Evolutionary conservation across 2,329 filamentous ascomycete species (phyloP).

Genomic region (Aspergillus japonicus): DNA sequence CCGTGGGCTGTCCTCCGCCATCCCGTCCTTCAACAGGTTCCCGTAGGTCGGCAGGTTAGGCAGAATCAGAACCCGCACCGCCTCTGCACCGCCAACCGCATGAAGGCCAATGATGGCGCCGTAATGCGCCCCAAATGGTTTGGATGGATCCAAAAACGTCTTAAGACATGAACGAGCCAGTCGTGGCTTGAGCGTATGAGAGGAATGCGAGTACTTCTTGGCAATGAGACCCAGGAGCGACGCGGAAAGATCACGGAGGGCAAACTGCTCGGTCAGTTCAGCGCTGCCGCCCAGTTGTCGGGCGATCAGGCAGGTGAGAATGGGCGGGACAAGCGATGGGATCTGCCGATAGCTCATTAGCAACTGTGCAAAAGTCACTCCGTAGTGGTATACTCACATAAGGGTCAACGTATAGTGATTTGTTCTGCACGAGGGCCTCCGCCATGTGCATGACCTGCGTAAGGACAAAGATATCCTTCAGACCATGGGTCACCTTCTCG

Average conservation of each 20-base stretch:
- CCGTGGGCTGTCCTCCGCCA: constrained; percentile 50
- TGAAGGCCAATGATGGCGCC: constrained; percentile 80
- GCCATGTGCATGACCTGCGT: constrained; percentile 91
- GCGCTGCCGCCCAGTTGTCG: constrained; percentile 68
- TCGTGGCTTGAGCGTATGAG: constrained; percentile 78
- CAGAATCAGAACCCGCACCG: constrained; percentile 62
- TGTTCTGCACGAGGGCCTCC: constrained; percentile 79
- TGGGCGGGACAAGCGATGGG: constrained; percentile 73
- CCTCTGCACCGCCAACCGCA: constrained; percentile 69
- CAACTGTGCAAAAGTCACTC: background rate
- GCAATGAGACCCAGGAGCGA: constrained; percentile 77
- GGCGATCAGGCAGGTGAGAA: constrained; percentile 86
- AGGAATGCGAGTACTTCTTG: constrained; percentile 75
- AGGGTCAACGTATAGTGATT: constrained; percentile 71
- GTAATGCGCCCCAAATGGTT: constrained; percentile 80
- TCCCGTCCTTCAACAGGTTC: constrained; percentile 56
- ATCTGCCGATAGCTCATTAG: constrained; percentile 42
- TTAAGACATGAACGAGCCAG: constrained; percentile 92
- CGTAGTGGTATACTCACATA: constrained; percentile 49
- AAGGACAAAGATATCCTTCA: constrained; percentile 85
- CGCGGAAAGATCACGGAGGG: constrained; percentile 79
- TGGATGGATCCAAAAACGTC: constrained; percentile 82
- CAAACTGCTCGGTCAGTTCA: constrained; percentile 63
- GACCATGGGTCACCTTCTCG: constrained; percentile 90
- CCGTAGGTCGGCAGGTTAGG: constrained; percentile 67